phyloP scores from a whole-genome alignment of 768 basidiomycete genomes.

The Clavaria fumosa region DNA sequence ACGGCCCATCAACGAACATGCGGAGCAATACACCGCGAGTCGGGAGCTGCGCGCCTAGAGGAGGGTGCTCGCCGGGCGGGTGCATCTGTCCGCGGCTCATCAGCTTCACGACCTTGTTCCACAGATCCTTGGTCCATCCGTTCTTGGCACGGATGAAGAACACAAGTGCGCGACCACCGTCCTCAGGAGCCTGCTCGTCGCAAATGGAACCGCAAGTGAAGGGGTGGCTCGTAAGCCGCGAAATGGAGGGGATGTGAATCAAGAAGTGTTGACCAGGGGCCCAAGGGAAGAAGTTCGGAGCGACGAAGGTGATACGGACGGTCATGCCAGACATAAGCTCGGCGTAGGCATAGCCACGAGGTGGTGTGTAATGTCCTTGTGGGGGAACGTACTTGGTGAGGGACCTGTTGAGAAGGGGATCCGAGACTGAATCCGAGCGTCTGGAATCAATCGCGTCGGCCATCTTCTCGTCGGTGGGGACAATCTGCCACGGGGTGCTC shows the following conservation, averaged over 20 bases:
- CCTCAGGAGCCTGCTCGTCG: conserved; percentile 28
- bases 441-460: background rate
- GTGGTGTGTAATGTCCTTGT: conserved; percentile 28
- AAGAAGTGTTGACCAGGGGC: conserved; percentile 69
- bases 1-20: conserved; percentile 51
- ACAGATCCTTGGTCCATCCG: conserved; percentile 55
- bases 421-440: no score
- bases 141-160: conserved; percentile 54
- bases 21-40: conserved; percentile 35
- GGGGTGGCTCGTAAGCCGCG: conserved; percentile 48
- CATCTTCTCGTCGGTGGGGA: background rate
- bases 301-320: conserved; percentile 48
- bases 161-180: conserved; percentile 38
- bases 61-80: conserved; percentile 18
- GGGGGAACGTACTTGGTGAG: background rate
- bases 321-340: conserved; percentile 58
- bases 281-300: conserved; percentile 45
- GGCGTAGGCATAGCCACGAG: conserved; percentile 51
- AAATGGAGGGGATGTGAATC: conserved; percentile 49
- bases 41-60: conserved; percentile 20
- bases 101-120: conserved; percentile 33
- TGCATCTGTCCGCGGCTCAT: conserved; percentile 17
- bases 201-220: conserved; percentile 56
- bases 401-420: background rate
- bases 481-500: no score